These are phyloP conservation scores for Aspergillus jensenii DNA, from an alignment of 2,329 filamentous ascomycete species.

Conservation along the genomic window DNA sequence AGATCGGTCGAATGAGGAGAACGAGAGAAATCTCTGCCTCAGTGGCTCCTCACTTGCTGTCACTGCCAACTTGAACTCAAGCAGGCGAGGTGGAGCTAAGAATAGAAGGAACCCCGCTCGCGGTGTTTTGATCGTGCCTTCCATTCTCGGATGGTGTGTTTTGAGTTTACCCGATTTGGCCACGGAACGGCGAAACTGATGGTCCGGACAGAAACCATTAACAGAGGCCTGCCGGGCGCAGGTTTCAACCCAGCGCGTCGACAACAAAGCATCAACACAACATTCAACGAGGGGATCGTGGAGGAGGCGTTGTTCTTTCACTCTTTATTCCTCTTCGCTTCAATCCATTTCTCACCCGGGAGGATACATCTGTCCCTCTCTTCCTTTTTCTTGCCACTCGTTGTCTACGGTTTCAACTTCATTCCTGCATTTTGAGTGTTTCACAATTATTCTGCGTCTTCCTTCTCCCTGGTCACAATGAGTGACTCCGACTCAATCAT, in stretches of 20 bases:
- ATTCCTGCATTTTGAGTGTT: neutral
- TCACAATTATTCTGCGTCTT: neutral
- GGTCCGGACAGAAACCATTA: conserved; percentile 22
- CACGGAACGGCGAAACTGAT: conserved; percentile 7
- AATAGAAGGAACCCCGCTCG: conserved; percentile 14
- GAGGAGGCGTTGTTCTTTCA: conserved; percentile 6
- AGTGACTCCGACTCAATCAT: conserved; percentile 49
- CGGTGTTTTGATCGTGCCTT: conserved; percentile 22
- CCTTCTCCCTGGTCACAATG: conserved; percentile 25
- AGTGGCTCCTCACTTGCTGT: neutral
- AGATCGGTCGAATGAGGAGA: neutral
- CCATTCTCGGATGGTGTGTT: conserved; percentile 29
- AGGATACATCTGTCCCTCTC: conserved; percentile 4
- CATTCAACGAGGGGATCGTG: conserved; percentile 6
- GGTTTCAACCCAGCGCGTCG: conserved; percentile 26
- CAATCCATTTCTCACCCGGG: neutral
- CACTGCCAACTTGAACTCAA: neutral
- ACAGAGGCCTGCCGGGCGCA: conserved; percentile 14
- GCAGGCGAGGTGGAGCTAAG: conserved; percentile 1
- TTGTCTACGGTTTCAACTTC: conserved; percentile 6
- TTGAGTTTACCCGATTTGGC: conserved; percentile 30
- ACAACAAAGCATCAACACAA: conserved; percentile 23
- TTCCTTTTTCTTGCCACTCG: conserved; percentile 2
- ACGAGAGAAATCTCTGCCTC: neutral
- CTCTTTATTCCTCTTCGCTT: neutral